phyloP scores from a whole-genome alignment of 169 alveolate species.

The Perkinsus olseni region DNA sequence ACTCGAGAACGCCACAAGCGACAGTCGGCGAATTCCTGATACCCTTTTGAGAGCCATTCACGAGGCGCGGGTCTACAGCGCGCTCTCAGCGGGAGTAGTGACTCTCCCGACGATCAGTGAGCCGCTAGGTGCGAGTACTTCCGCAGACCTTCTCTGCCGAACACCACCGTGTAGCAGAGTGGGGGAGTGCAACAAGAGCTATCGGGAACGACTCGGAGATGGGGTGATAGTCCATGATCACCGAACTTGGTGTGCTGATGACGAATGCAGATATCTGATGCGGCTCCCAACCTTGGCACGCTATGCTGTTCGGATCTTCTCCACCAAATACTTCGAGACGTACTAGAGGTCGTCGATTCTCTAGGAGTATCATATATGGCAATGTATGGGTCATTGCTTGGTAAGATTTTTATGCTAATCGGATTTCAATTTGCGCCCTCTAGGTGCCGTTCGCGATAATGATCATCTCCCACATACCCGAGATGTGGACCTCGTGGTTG shows the following conservation, averaged over 20 bases:
- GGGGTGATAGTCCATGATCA: background rate
- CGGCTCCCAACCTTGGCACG: background rate
- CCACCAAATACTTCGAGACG: background rate
- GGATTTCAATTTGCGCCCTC: background rate
- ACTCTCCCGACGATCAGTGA: background rate
- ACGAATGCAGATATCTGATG: background rate
- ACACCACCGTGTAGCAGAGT: background rate
- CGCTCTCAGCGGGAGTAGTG: background rate
- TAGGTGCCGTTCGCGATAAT: background rate
- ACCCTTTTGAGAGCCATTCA: background rate
- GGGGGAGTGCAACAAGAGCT: background rate
- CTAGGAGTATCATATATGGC: background rate
- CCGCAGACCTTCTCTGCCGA: background rate
- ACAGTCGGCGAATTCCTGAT: background rate
- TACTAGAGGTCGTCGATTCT: background rate
- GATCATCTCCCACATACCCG: background rate
- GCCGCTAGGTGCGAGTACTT: background rate
- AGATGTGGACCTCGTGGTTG: background rate
- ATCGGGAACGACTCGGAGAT: background rate
- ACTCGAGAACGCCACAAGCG: background rate
- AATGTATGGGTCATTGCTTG: background rate
- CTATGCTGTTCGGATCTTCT: background rate
- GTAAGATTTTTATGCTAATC: background rate
- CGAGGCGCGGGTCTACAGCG: background rate
- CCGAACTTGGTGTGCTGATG: background rate